Conservation (phyloP, 306 rosid genomes). For the Ormosia semicastrata region DNA sequence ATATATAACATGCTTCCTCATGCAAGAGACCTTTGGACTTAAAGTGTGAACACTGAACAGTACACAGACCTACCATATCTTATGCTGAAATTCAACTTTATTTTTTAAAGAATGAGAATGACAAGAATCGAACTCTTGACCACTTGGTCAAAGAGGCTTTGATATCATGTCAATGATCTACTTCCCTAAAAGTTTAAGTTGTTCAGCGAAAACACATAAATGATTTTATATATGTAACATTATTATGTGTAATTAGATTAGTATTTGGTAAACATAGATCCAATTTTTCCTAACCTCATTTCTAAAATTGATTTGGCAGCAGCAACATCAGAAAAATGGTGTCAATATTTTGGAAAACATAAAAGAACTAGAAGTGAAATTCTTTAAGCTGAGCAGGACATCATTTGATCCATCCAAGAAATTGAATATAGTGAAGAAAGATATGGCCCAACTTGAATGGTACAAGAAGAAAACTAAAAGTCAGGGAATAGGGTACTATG, state of each 20-base stretch:
- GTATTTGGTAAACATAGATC: not conserved
- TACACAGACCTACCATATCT: no score
- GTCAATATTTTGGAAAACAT: conserved; percentile 4
- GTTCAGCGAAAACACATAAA: no score
- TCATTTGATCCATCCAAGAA: conserved; percentile 22
- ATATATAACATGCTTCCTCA: no score
- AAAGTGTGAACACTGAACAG: no score
- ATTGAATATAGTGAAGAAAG: conserved; percentile 35
- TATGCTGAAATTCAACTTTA: no score
- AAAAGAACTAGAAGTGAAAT: not conserved
- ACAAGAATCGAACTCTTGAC: no score
- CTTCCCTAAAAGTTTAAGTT: no score
- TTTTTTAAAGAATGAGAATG: no score
- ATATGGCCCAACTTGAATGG: conserved; percentile 64
- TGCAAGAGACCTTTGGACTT: no score
- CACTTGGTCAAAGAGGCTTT: no score
- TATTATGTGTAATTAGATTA: not conserved
- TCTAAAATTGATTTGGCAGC: conserved; percentile 14
- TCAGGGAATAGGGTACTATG: conserved; percentile 48
- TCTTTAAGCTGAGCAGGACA: not conserved
- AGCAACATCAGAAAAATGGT: not conserved
- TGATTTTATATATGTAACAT: not conserved
- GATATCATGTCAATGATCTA: no score
- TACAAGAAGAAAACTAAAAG: conserved; percentile 46
- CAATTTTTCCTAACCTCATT: not conserved